Conservation (phyloP, 164 flowering plant genomes). For the Vitis rotundifolia region DNA sequence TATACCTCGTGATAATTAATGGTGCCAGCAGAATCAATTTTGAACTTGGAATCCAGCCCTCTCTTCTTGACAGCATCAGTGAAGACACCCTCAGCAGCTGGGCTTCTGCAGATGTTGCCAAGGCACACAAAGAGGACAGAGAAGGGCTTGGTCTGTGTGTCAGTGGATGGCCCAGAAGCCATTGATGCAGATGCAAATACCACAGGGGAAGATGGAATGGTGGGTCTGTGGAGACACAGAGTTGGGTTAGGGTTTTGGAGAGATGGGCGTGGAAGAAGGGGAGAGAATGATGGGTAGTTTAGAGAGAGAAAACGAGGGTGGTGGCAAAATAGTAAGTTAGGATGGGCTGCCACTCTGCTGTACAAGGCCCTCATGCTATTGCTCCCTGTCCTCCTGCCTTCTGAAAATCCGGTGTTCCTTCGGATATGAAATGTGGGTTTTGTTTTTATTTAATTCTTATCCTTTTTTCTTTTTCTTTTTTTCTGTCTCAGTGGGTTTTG, state of each 20-base stretch:
- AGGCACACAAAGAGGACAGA: conserved; percentile 94
- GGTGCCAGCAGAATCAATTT: conserved; percentile 99
- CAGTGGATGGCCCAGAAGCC: conserved; percentile 34
- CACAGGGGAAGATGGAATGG: conserved; percentile 7
- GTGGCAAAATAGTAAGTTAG: conserved; percentile 31
- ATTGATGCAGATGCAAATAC: conserved; percentile 20
- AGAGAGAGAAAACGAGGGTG: conserved; percentile 13
- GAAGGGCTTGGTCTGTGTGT: conserved; percentile 53
- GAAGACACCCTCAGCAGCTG: conserved; percentile 97
- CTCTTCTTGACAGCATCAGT: conserved; percentile 64
- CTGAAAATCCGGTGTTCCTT: too few relatives aligned
- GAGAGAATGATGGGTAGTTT: conserved; percentile 8
- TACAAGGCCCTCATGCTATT: conserved; percentile 7
- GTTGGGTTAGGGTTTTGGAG: not conserved
- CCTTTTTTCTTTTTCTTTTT: too few relatives aligned
- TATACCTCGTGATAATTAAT: conserved; percentile 77
- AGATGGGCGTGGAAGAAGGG: conserved; percentile 6
- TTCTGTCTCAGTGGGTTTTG: too few relatives aligned
- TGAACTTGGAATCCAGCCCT: conserved; percentile 61
- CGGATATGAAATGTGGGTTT: too few relatives aligned
- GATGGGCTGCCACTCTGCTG: not conserved
- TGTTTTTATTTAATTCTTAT: too few relatives aligned
- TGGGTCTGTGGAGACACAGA: not conserved
- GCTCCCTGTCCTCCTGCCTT: conserved; percentile 6
- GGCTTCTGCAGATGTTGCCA: conserved; percentile 98